Conservation (phyloP, 345 rosid species). For the Toxicodendron radicans region DNA sequence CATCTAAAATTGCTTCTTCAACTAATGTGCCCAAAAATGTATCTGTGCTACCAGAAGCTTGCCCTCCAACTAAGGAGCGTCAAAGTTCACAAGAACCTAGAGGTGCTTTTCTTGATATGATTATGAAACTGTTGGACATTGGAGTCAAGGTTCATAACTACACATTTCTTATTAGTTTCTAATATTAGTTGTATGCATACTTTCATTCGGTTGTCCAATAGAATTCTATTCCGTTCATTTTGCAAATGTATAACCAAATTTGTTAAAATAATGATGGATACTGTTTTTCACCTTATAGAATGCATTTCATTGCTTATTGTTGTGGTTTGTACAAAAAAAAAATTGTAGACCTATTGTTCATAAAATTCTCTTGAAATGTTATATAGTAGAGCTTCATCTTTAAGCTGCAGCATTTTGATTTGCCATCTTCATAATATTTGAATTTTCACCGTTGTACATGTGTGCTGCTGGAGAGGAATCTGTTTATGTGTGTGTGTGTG, state of each 20-base stretch:
- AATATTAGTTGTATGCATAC: neutral
- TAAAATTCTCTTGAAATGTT: neutral
- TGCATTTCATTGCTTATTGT: no score
- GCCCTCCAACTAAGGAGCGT: slow-evolving; percentile 27
- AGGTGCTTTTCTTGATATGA: slow-evolving; percentile 31
- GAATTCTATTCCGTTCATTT: neutral
- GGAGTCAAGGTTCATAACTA: neutral
- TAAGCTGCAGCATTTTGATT: no score
- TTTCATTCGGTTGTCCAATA: neutral
- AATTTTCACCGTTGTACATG: no score
- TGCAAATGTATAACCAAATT: neutral
- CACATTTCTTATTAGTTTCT: neutral
- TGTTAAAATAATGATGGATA: no score
- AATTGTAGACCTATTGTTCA: neutral
- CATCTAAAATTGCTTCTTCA: slow-evolving; percentile 36
- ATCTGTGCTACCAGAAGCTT: slow-evolving; percentile 24
- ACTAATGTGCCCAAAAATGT: slow-evolving; percentile 30
- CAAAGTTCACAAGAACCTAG: slow-evolving; percentile 30
- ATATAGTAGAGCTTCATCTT: no score
- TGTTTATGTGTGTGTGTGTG: no score
- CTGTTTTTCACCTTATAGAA: no score
- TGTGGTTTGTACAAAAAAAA: no score
- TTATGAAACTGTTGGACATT: neutral
- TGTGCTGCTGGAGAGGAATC: neutral
- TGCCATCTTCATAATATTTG: neutral